phyloP scores from a whole-genome alignment of 1,284 basidiomycete genomes.

The Kwoniella shivajii region DNA sequence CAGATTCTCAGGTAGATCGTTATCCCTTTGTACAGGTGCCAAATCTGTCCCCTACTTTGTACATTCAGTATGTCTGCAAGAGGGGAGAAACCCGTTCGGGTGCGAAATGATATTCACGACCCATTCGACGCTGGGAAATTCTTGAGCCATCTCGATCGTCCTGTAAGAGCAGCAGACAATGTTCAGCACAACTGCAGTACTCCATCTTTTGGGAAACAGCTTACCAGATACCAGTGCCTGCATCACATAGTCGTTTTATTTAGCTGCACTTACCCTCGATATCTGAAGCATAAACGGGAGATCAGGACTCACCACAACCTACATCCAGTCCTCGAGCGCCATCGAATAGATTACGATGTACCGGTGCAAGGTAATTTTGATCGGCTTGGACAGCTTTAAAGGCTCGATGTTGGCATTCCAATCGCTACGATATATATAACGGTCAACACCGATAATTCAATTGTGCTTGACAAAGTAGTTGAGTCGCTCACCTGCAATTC shows the following conservation, averaged over 20 bases:
- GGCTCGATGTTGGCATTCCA: constrained; percentile 19
- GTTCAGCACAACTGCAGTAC: background rate
- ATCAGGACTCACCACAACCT: constrained; percentile 14
- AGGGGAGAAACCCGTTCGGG: no score
- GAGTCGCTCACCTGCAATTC: background rate
- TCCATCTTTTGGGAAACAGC: background rate
- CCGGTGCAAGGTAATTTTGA: constrained; percentile 17
- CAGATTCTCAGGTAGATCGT: constrained; percentile 18
- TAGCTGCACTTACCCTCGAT: no score
- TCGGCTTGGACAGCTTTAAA: constrained; percentile 20
- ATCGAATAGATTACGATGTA: constrained; percentile 1
- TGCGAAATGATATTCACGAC: constrained; percentile 12
- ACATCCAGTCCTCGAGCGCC: constrained; percentile 13
- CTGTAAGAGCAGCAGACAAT: background rate
- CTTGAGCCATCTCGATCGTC: constrained; percentile 21
- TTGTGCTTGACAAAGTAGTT: background rate
- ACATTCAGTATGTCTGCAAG: no score
- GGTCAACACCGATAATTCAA: background rate
- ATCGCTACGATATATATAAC: constrained; percentile 12
- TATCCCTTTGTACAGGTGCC: constrained; percentile 15
- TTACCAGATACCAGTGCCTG: constrained; percentile 7
- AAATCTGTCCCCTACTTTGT: constrained; percentile 15
- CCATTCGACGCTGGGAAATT: constrained; percentile 21
- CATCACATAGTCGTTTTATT: no score
- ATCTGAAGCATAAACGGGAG: no score